Evolutionary conservation across 768 basidiomycete genomes (phyloP).

Genomic region (Pholiota microspora): DNA sequence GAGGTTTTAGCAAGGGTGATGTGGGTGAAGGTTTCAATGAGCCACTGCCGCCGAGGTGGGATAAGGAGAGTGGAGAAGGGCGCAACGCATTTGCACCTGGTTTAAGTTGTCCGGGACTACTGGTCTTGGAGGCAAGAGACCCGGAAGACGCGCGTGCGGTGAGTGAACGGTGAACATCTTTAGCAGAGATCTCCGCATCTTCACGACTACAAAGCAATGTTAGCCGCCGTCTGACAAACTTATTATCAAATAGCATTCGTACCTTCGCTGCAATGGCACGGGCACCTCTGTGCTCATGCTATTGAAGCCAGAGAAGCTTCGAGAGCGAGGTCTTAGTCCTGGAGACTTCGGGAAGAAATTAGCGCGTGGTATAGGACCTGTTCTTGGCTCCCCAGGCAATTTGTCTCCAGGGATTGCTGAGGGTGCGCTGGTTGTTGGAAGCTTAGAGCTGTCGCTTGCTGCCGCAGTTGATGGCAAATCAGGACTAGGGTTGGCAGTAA

Average conservation of each 20-base stretch:
- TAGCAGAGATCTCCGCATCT: constrained; percentile 21
- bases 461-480: not conserved
- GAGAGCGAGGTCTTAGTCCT: constrained; percentile 58
- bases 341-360: constrained; percentile 63
- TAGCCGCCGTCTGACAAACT: constrained; percentile 4
- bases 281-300: constrained; percentile 26
- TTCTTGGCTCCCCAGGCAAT: constrained; percentile 3
- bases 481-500: not conserved
- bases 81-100: constrained; percentile 21
- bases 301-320: constrained; percentile 77
- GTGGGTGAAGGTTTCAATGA: constrained; percentile 6
- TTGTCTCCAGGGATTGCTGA: constrained; percentile 1
- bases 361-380: constrained; percentile 46
- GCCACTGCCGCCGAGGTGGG: constrained; percentile 28
- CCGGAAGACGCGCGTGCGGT: constrained; percentile 2
- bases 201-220: constrained; percentile 25
- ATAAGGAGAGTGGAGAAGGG: constrained; percentile 44
- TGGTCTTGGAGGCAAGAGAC: constrained; percentile 4
- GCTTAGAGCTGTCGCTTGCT: not conserved
- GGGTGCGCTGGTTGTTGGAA: not conserved
- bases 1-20: constrained; percentile 24
- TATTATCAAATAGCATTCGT: constrained; percentile 8
- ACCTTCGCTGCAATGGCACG: constrained; percentile 30
- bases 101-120: constrained; percentile 8
- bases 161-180: constrained; percentile 24